phyloP scores from a whole-genome alignment of 305 asterid species.

The Andrographis paniculata region DNA sequence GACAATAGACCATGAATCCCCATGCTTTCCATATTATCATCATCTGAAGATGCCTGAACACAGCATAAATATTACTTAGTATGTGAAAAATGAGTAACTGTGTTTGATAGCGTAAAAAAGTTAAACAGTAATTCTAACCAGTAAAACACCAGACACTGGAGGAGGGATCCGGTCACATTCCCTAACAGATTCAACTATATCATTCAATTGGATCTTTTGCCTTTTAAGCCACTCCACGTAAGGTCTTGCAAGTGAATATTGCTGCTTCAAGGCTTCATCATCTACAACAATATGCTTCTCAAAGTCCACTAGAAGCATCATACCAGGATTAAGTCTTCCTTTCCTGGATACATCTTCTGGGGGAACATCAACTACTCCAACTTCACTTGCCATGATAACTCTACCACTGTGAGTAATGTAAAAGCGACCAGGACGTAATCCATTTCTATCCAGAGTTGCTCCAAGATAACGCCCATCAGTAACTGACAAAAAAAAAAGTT shows the following conservation, averaged over 20 bases:
- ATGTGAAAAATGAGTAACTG: no score
- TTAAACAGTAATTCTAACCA: constrained; percentile 40
- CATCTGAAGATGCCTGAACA: constrained; percentile 58
- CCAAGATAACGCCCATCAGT: constrained; percentile 99
- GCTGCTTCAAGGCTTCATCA: constrained; percentile 96
- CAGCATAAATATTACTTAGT: constrained; percentile 11
- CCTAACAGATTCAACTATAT: constrained; percentile 72
- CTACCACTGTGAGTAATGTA: constrained; percentile 94
- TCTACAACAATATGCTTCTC: constrained; percentile 96
- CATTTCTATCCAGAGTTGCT: constrained; percentile 98
- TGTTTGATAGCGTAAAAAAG: no score
- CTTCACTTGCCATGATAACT: constrained; percentile 99
- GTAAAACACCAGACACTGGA: constrained; percentile 66
- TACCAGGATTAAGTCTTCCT: constrained; percentile 99
- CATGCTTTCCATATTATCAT: constrained; percentile 79
- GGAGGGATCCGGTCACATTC: constrained; percentile 68
- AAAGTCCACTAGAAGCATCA: constrained; percentile 99
- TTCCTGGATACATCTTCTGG: constrained; percentile 92
- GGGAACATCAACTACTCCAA: constrained; percentile 97
- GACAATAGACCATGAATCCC: constrained; percentile 86
- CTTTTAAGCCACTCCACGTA: constrained; percentile 86
- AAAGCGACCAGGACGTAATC: constrained; percentile 97
- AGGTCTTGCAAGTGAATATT: constrained; percentile 85
- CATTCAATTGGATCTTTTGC: constrained; percentile 80
- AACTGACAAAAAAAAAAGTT: constrained; percentile 47